Base-by-base conservation (phyloP, 1,139 yeast genomes). In the Saccharomycopsis hybrid region DNA sequence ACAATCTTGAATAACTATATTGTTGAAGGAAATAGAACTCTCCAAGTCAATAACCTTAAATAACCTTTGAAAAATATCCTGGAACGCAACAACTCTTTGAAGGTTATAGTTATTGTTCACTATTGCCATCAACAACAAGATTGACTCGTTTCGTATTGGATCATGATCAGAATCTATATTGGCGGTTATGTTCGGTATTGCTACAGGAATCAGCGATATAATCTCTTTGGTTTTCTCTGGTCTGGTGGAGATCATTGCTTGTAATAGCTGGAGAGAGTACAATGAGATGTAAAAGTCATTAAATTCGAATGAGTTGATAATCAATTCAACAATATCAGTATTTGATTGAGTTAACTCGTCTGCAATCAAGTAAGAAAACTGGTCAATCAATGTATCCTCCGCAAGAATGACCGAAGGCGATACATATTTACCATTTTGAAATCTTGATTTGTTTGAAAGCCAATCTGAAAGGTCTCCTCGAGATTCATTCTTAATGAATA, bases 21-120 rank as follows among this genome's bases (percentile, higher is more conserved):
- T 89, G 5, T 95, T 97, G 13, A 47, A 35, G 52, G 90, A 74
- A 8, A 89, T 74, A 0, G 96, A 96, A 24, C 96, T 97, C 64
- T 92, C 97, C 56, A 80, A 85, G 30, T 80, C 81, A 29, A 92
- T 82, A 11, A 92, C 85, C 40, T 72, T 74, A 59, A 92, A 89
- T 18, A 90, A 67, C 56, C 76, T 78, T 57, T 88, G 97, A 62
- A 92, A 90, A 0, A 95, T 85, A 57, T 88, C 90, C 64, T 92
- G 97, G 62, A 94, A 94, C 0, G 96, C 98, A 13, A 92, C 95
- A 27, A 92, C 70, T 62, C 90, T 90, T 63, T 94, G 98, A 41
- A 92, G 82, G 62, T 88, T 94, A 56, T 82, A 79, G 60, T 89
- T 88, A 54, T 85, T 85, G 57, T 84, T 82, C 5, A 82, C 95